These are phyloP conservation scores for Ustilago sp. DNA, from an alignment of 1,284 basidiomycete genomes.

Conservation along the genomic window DNA sequence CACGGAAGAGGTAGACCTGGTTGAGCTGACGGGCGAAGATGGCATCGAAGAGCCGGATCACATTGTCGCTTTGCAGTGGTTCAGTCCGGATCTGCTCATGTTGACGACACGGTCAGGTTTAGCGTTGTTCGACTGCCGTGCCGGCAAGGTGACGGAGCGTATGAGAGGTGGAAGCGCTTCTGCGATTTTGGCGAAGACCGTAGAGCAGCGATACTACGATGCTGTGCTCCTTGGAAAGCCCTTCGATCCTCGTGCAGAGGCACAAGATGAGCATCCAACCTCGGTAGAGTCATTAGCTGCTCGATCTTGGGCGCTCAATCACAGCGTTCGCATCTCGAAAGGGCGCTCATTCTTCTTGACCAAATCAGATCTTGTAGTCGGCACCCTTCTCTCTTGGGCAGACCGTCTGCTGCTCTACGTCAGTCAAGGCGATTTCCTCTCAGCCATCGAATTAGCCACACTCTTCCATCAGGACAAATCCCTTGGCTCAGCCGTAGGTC, in stretches of 20 bases:
- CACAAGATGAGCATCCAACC: conserved; percentile 1
- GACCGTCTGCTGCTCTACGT: conserved; percentile 88
- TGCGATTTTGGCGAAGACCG: conserved; percentile 56
- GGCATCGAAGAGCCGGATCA: conserved; percentile 61
- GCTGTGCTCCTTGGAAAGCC: conserved; percentile 34
- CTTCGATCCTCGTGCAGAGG: conserved; percentile 24
- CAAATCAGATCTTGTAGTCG: conserved; percentile 77
- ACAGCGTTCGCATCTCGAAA: conserved; percentile 83
- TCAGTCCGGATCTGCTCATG: conserved; percentile 67
- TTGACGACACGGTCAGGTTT: conserved; percentile 43
- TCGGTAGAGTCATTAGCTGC: not conserved
- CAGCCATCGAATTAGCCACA: conserved; percentile 86
- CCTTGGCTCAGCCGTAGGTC: conserved; percentile 86
- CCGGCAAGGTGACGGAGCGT: conserved; percentile 52
- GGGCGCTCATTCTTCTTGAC: conserved; percentile 87
- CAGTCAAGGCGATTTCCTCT: conserved; percentile 86
- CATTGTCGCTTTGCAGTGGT: conserved; percentile 72
- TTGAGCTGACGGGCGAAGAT: conserved; percentile 39
- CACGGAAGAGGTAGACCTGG: conserved; percentile 39
- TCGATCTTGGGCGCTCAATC: conserved; percentile 58
- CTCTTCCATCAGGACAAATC: conserved; percentile 85
- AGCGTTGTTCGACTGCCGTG: conserved; percentile 55
- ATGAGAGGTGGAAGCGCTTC: conserved; percentile 68
- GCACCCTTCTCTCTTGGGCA: conserved; percentile 92
- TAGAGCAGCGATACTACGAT: conserved; percentile 48